Base-by-base conservation (phyloP, 169 alveolate species). In the Babesia sp. region DNA sequence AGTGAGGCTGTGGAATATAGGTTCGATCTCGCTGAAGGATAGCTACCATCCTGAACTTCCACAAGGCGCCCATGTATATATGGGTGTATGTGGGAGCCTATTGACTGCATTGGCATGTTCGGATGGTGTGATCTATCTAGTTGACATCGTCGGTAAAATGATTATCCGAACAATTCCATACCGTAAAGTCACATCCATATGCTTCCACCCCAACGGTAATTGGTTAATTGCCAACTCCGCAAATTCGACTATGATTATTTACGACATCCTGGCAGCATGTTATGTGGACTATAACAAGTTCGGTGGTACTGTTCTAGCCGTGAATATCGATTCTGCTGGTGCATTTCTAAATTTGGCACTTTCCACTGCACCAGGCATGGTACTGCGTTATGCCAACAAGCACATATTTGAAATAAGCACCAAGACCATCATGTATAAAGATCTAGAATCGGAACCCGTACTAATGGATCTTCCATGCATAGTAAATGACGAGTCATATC, bases 261-360 rank as follows among this genome's bases (percentile, higher is more conserved):
- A 79, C 55, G 87, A 79, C 53, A 70, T 79, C 14, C 46, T 79
- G 51, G 37, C 87, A 33, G 81, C 85, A 0, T 79, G 87, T 39
- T 79, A 79, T 44, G 87, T 79, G 42, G 87, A 79, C 36, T 79
- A 79, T 70, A 76, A 50, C 33, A 71, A 70, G 70, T 79, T 79
- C 67, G 20, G 45, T 0, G 75, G 83, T 7, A 57, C 8, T 22
- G 58, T 70, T 6, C 44, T 71, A 24, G 75, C 72, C 24, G 58
- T 79, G 26, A 56, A 70, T 45, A 59, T 79, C 51, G 87, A 79
- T 26, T 48, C 70, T n/a, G 53, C 87, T 16, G 85, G 83, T 12
- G 69, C 87, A 20, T 79, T 69, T 39, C 57, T 79, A 37, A 36
- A 57, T 29, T 70, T 79, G 33, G 53, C 87, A 29, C 42, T 58